Evolutionary conservation across 1,284 basidiomycete species (phyloP).

Genomic region (Kalmanozyma brasiliensis): DNA sequence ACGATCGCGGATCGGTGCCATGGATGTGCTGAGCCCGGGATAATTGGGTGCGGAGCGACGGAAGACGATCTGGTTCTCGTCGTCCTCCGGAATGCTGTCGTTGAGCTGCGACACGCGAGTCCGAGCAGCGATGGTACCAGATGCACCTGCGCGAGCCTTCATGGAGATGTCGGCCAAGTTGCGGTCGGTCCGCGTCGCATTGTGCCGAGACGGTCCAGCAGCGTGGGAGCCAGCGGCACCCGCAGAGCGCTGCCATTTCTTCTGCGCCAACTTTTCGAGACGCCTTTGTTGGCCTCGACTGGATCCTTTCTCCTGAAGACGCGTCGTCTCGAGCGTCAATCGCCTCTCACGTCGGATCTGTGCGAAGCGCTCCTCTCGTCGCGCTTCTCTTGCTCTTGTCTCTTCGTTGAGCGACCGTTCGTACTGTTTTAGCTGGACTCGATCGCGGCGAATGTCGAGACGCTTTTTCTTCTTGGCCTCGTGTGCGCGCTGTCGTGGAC

Average conservation of each 20-base stretch:
- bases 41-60: constrained; percentile 25
- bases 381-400: constrained; percentile 4
- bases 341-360: constrained; percentile 9
- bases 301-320: constrained; percentile 24
- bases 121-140: constrained; percentile 15
- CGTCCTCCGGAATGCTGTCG: constrained; percentile 35
- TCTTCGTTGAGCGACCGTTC: constrained; percentile 18
- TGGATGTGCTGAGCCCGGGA: constrained; percentile 13
- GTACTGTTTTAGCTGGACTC: constrained; percentile 19
- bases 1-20: constrained; percentile 12
- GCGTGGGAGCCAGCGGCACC: constrained; percentile 2
- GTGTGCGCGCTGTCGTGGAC: constrained; percentile 36
- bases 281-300: constrained; percentile 23
- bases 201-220: constrained; percentile 18
- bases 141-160: constrained; percentile 17
- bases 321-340: constrained; percentile 17
- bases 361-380: constrained; percentile 18
- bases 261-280: constrained; percentile 17
- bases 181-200: constrained; percentile 11
- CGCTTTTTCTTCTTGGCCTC: constrained; percentile 33
- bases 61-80: constrained; percentile 27
- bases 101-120: constrained; percentile 32
- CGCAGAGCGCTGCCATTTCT: constrained; percentile 14
- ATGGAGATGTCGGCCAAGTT: constrained; percentile 32
- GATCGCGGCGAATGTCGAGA: constrained; percentile 33